These are phyloP conservation scores for Globisporangium sylvaticum DNA, from an alignment of 352 stramenopile genomes.

Conservation along the genomic window DNA sequence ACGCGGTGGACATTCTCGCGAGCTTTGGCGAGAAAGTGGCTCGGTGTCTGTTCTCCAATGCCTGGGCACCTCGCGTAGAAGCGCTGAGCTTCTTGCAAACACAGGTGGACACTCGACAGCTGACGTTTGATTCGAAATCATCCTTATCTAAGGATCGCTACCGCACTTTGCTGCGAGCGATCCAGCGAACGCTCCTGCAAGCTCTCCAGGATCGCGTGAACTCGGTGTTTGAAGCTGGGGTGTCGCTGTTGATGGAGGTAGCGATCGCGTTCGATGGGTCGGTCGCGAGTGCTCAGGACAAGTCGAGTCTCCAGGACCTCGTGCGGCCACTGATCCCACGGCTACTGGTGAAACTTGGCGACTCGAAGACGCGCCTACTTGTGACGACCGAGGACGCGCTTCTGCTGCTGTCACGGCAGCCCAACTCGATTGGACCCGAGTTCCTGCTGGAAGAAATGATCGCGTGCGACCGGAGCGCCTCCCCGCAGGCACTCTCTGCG, in stretches of 20 bases:
- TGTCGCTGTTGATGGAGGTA: conserved; percentile 71
- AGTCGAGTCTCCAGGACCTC: conserved; percentile 37
- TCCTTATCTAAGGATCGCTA: not conserved
- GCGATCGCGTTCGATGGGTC: conserved; percentile 48
- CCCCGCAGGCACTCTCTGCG: conserved; percentile 42
- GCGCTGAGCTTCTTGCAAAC: conserved; percentile 74
- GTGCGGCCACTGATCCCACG: conserved; percentile 65
- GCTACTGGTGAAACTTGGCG: conserved; percentile 69
- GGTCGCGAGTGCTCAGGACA: conserved; percentile 5
- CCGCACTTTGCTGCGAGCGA: not conserved
- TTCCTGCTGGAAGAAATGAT: conserved; percentile 80
- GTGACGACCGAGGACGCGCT: conserved; percentile 73
- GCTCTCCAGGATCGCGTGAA: conserved; percentile 77
- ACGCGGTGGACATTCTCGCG: conserved; percentile 33
- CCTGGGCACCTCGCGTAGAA: conserved; percentile 77
- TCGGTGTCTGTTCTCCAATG: conserved; percentile 74
- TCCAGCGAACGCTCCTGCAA: conserved; percentile 55
- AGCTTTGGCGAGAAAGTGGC: conserved; percentile 75
- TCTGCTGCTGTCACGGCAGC: conserved; percentile 61
- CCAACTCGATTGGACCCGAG: conserved; percentile 47
- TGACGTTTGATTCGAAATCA: conserved; percentile 36
- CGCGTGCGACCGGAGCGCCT: conserved; percentile 55
- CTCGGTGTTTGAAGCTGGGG: conserved; percentile 67
- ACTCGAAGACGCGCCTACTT: conserved; percentile 69
- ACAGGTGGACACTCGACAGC: conserved; percentile 48